Percentiles rank a stretch among this genome's conserved stretches.
Conservation (phyloP, 805 yeast species). For the Candida sanyiensis region DNA sequence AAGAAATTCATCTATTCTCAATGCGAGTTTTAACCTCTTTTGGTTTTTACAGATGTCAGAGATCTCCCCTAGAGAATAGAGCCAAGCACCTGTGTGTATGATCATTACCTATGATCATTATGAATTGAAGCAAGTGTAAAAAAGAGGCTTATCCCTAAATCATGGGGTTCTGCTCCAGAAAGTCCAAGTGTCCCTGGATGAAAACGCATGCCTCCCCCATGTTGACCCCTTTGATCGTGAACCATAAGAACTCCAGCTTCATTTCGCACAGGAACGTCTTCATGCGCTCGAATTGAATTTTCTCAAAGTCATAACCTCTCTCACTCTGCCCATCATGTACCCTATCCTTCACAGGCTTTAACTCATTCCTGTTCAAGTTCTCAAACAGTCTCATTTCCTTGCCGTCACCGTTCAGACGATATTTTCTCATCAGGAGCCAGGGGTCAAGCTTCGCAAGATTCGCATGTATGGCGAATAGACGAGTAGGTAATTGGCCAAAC, state of each 20-base stretch:
- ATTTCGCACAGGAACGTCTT: background rate
- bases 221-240: background rate
- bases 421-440: background rate
- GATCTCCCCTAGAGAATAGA: no score
- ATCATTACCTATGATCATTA: no score
- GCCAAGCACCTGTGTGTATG: no score
- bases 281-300: background rate
- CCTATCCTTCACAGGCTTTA: background rate
- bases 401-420: background rate
- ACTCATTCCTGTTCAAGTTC: background rate
- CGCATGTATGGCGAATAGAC: background rate
- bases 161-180: background rate
- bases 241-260: background rate
- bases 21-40: no score
- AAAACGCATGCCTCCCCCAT: background rate
- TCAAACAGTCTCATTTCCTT: background rate
- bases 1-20: no score
- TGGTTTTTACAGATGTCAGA: no score
- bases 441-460: background rate
- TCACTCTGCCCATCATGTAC: background rate
- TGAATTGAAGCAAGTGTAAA: no score
- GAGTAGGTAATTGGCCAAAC: background rate
- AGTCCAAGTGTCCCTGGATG: background rate
- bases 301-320: slow-evolving; percentile 1
- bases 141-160: no score